These are phyloP conservation scores for Gossypium schwendimanii DNA, from an alignment of 441 rosid species.

Conservation along the genomic window DNA sequence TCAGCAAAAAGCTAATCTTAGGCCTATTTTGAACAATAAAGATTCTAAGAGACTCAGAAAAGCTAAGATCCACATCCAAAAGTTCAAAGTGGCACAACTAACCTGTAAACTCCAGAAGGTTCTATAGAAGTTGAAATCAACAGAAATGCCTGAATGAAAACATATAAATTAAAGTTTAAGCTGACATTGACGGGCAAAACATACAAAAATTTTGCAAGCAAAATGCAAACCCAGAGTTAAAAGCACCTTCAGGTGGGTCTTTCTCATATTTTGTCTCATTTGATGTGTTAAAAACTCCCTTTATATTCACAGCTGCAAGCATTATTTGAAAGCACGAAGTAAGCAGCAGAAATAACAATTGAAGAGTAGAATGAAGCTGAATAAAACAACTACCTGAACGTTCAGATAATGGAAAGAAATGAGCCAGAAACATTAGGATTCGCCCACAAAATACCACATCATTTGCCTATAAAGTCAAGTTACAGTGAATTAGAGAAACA, in stretches of 20 bases:
- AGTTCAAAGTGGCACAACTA: constrained; percentile 17
- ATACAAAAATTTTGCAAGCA: not conserved
- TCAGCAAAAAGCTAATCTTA: not conserved
- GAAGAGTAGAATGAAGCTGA: constrained; percentile 6
- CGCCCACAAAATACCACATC: constrained; percentile 97
- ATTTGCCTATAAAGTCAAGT: constrained; percentile 55
- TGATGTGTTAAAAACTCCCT: constrained; percentile 93
- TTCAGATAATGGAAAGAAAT: constrained; percentile 89
- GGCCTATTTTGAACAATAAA: not conserved
- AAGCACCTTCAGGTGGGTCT: constrained; percentile 77
- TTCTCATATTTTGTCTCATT: constrained; percentile 92
- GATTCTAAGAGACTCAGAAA: not conserved
- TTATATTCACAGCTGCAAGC: constrained; percentile 89
- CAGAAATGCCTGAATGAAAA: constrained; percentile 53
- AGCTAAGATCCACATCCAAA: not conserved
- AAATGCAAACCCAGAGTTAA: constrained; percentile 11
- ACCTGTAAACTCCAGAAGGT: constrained; percentile 99
- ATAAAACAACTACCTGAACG: constrained; percentile 65
- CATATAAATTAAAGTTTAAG: not conserved
- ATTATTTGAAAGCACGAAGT: constrained; percentile 18
- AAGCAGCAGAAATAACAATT: constrained; percentile 3
- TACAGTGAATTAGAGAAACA: constrained; percentile 10
- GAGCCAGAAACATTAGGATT: constrained; percentile 92
- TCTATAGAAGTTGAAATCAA: constrained; percentile 94
- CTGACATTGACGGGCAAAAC: constrained; percentile 3